These are phyloP conservation scores for Coffea canephora DNA, from an alignment of 257 asterid genomes.

Conservation along the genomic window DNA sequence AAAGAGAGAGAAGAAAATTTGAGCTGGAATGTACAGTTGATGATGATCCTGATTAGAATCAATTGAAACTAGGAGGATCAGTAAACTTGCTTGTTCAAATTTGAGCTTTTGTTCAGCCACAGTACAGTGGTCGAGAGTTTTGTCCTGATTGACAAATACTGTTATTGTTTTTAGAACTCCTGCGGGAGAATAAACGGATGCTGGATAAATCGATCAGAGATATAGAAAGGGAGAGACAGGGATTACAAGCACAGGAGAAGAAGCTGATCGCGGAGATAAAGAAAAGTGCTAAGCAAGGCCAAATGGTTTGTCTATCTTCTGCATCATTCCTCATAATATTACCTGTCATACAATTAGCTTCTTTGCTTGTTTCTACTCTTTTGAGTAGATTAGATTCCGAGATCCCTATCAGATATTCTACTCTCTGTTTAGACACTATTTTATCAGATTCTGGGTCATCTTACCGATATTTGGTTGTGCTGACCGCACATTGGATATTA, in stretches of 20 bases:
- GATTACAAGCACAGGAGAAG: conserved; percentile 88
- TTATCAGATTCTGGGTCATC: not conserved
- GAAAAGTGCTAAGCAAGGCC: conserved; percentile 98
- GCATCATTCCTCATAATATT: not conserved
- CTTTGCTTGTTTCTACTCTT: not conserved
- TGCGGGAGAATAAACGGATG: conserved; percentile 98
- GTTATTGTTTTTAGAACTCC: conserved; percentile 53
- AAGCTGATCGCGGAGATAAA: conserved; percentile 88
- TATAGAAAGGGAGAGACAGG: conserved; percentile 97
- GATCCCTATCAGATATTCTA: too few species aligned
- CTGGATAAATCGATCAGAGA: conserved; percentile 94
- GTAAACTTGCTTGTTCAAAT: not conserved
- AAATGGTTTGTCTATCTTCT: conserved; percentile 59
- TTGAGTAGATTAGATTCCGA: too few species aligned
- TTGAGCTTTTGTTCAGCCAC: not conserved
- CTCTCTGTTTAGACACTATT: too few species aligned
- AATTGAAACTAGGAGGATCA: not conserved
- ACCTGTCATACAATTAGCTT: not conserved
- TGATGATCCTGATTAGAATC: not conserved
- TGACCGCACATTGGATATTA: too few species aligned
- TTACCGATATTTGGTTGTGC: not conserved
- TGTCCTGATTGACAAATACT: not conserved
- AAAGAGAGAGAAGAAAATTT: too few species aligned
- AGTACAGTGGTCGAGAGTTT: not conserved
- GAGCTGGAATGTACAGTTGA: not conserved